These are phyloP conservation scores for Aspergillus pseudoviridinutans DNA, from an alignment of 2,329 filamentous ascomycete genomes.

Conservation along the genomic window DNA sequence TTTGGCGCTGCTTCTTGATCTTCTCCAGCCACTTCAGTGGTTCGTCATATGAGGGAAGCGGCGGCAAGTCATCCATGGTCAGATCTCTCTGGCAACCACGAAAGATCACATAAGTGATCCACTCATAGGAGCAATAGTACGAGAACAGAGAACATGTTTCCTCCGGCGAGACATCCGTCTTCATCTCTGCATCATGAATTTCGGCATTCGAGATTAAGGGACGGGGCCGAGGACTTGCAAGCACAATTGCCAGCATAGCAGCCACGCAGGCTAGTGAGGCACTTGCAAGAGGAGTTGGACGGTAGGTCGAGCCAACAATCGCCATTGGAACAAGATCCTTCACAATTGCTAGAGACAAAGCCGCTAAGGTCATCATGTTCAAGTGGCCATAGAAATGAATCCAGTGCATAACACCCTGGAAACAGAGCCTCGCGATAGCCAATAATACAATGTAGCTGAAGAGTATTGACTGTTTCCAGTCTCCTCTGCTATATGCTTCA, in stretches of 20 bases:
- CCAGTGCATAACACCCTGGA: conserved; percentile 8
- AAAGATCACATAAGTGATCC: conserved; percentile 30
- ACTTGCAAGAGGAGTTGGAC: conserved; percentile 13
- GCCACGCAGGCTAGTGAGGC: conserved; percentile 15
- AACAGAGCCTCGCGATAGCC: conserved; percentile 15
- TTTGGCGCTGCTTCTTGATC: conserved; percentile 21
- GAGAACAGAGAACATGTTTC: conserved; percentile 32
- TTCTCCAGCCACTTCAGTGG: conserved; percentile 23
- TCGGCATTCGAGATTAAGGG: conserved; percentile 14
- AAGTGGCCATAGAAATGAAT: conserved; percentile 20
- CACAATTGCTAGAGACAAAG: conserved; percentile 18
- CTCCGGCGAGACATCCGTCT: conserved; percentile 21
- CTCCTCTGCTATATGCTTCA: conserved; percentile 1
- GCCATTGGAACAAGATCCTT: conserved; percentile 21
- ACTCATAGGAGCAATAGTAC: conserved; percentile 32
- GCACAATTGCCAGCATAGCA: conserved; percentile 12
- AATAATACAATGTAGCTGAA: conserved; percentile 23
- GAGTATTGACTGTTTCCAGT: conserved; percentile 19
- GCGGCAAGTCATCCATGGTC: conserved; percentile 31
- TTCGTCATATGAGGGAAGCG: conserved; percentile 27
- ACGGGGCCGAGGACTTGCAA: conserved; percentile 18
- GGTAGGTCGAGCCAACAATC: conserved; percentile 20
- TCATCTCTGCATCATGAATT: conserved; percentile 5
- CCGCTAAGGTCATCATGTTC: conserved; percentile 16
- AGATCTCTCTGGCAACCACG: conserved; percentile 26